Evolutionary conservation across 163 green algal genomes (phyloP).

Genomic region (Scenedesmus sp.): DNA sequence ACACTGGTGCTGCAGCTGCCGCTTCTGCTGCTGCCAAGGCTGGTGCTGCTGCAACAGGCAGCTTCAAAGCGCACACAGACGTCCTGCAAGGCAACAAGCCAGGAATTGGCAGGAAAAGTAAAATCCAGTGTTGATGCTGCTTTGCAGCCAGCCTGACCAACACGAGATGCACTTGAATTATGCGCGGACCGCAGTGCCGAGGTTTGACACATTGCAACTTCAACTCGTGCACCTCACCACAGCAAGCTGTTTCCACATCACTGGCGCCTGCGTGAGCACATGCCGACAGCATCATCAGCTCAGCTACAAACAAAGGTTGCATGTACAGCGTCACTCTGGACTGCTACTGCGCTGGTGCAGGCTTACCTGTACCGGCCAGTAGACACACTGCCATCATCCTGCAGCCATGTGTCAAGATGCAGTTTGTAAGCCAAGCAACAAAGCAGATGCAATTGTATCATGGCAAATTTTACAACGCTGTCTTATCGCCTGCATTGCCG

Average conservation of each 20-base stretch:
- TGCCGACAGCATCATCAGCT: not conserved
- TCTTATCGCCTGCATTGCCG: no score
- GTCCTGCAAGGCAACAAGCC: conserved; percentile 55
- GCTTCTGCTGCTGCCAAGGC: conserved; percentile 6
- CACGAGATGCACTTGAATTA: not conserved
- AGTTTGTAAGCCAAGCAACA: no score
- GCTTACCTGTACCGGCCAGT: conserved; percentile 68
- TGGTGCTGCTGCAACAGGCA: conserved; percentile 55
- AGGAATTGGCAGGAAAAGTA: not conserved
- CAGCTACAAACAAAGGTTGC: not conserved
- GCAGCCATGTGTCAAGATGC: not conserved
- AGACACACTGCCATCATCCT: conserved; percentile 68
- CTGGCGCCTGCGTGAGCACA: no score
- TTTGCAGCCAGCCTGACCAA: not conserved
- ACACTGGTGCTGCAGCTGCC: conserved; percentile 4
- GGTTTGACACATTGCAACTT: not conserved
- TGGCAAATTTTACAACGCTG: no score
- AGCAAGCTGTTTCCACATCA: no score
- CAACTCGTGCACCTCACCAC: no score
- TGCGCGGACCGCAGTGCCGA: not conserved
- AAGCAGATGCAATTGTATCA: no score
- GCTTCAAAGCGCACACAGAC: conserved; percentile 72
- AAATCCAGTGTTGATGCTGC: not conserved
- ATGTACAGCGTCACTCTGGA: not conserved
- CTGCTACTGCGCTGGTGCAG: not conserved